phyloP scores from a whole-genome alignment of 2,329 filamentous ascomycete species.

The Penicillium aurantiogriseum region DNA sequence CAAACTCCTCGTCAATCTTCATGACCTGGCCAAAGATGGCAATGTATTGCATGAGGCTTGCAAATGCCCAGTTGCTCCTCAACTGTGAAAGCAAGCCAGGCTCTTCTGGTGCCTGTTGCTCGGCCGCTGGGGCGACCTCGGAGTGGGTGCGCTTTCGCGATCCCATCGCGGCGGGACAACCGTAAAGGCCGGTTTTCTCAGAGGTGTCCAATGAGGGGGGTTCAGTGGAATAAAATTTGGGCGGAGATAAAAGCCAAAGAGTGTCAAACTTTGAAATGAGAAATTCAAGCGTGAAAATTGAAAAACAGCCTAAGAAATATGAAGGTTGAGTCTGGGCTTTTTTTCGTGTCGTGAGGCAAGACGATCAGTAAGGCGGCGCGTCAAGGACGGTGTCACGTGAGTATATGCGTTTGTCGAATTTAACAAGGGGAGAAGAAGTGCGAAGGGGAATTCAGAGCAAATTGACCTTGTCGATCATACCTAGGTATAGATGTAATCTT shows the following conservation, averaged over 20 bases:
- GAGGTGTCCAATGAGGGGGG: constrained; percentile 8
- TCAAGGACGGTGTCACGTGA: constrained; percentile 35
- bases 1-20: constrained; percentile 84
- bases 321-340: constrained; percentile 8
- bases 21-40: constrained; percentile 83
- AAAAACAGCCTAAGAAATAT: not conserved
- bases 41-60: constrained; percentile 90
- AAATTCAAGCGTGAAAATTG: not conserved
- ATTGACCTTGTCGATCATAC: not conserved
- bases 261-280: not conserved
- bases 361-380: constrained; percentile 32
- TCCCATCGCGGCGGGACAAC: constrained; percentile 46
- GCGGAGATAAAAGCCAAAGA: constrained; percentile 3
- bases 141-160: constrained; percentile 57
- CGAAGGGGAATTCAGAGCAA: not conserved
- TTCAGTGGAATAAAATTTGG: not conserved
- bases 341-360: constrained; percentile 30
- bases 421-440: not conserved
- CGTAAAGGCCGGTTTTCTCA: constrained; percentile 29
- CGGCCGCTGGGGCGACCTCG: constrained; percentile 54
- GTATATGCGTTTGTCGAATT: constrained; percentile 14
- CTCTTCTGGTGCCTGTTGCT: constrained; percentile 37
- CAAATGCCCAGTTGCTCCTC: constrained; percentile 93
- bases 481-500: not conserved
- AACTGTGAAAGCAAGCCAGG: constrained; percentile 61